A percentile compares a stretch with the other conserved stretches of the same genome.
Conservation (phyloP, 2,329 filamentous ascomycete genomes). For the Aspergillus pseudotamarii region DNA sequence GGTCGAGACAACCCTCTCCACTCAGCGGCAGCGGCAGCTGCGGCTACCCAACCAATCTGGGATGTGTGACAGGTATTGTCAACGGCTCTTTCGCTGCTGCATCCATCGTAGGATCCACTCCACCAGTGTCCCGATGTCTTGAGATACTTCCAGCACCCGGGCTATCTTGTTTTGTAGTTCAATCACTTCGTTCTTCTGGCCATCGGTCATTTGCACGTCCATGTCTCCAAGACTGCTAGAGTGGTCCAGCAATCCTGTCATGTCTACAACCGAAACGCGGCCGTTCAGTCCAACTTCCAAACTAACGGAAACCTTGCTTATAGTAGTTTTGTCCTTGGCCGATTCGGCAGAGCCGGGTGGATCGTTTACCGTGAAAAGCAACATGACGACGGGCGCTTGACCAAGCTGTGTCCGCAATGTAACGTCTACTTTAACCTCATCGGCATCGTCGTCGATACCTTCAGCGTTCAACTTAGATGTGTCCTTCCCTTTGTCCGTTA, state of each 20-base stretch:
- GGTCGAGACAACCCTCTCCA: slow-evolving; percentile 5
- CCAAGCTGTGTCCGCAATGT: slow-evolving; percentile 43
- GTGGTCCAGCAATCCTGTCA: slow-evolving; percentile 36
- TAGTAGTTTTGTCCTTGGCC: slow-evolving; percentile 12
- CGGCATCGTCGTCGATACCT: slow-evolving; percentile 6
- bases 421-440: slow-evolving; percentile 41
- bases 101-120: slow-evolving; percentile 47
- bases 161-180: slow-evolving; percentile 39
- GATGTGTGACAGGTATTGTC: slow-evolving; percentile 15
- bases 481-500: slow-evolving; percentile 11
- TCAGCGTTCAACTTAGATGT: slow-evolving; percentile 5
- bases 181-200: slow-evolving; percentile 20
- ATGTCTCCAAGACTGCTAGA: slow-evolving; percentile 19
- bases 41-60: slow-evolving; percentile 2
- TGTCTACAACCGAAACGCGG: slow-evolving; percentile 41
- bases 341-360: slow-evolving; percentile 7
- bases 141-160: slow-evolving; percentile 45
- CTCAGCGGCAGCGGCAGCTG: slow-evolving; percentile 5
- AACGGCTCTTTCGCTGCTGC: slow-evolving; percentile 31
- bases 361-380: slow-evolving; percentile 36
- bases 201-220: slow-evolving; percentile 24
- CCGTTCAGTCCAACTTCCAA: slow-evolving; percentile 47
- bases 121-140: slow-evolving; percentile 48
- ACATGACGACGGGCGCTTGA: slow-evolving; percentile 41
- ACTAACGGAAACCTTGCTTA: slow-evolving; percentile 36